phyloP scores from a whole-genome alignment of 306 rosid species.

The Cucumis melo region DNA sequence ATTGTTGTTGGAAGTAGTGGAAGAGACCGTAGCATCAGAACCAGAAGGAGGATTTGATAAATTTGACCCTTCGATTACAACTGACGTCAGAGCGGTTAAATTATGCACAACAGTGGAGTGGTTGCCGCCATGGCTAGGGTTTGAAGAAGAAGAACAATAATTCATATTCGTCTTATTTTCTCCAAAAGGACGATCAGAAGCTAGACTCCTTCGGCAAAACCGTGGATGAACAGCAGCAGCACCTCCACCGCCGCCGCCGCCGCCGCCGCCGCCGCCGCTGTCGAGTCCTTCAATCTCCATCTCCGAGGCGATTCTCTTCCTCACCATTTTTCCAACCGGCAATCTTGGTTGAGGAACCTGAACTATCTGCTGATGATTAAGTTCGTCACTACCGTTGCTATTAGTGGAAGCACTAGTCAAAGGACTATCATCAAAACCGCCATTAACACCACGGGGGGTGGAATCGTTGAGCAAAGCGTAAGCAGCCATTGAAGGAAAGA shows the following conservation, averaged over 20 bases:
- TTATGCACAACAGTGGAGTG: constrained; percentile 65
- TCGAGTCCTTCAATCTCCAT: constrained; percentile 27
- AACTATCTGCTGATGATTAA: not conserved
- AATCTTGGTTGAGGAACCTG: not conserved
- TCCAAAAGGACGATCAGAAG: not conserved
- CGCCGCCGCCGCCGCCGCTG: not conserved
- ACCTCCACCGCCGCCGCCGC: not conserved
- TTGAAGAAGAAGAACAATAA: constrained; percentile 5
- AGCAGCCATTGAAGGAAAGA: constrained; percentile 35
- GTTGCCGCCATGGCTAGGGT: constrained; percentile 28
- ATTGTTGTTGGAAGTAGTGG: not conserved
- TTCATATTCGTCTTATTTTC: not conserved
- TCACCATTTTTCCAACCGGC: constrained; percentile 21
- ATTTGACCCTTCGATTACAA: constrained; percentile 14
- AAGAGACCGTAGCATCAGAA: not conserved
- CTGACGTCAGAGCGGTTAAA: constrained; percentile 40
- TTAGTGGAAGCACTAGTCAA: not conserved
- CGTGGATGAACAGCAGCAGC: constrained; percentile 10
- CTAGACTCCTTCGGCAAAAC: constrained; percentile 34
- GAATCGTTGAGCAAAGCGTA: constrained; percentile 38
- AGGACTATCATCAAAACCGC: not conserved
- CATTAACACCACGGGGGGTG: constrained; percentile 9
- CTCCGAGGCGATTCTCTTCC: constrained; percentile 90
- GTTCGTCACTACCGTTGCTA: not conserved
- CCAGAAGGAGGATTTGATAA: constrained; percentile 11